These are phyloP conservation scores for Mortierella sp. DNA, from an alignment of 371 early-diverging fungal species.

Conservation along the genomic window DNA sequence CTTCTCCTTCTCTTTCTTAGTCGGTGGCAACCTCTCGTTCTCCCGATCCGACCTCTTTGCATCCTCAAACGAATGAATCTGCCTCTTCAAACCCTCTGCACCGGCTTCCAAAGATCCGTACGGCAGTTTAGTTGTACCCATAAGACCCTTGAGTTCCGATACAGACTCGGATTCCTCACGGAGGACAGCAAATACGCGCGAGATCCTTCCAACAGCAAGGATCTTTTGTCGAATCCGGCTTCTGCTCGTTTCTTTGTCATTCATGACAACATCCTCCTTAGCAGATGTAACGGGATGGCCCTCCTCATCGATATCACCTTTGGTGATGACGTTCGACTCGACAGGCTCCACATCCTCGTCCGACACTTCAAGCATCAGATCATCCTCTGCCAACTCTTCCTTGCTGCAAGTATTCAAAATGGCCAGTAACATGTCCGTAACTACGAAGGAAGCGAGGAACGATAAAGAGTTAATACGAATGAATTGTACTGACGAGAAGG, in stretches of 20 bases:
- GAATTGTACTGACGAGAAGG: too few relatives aligned
- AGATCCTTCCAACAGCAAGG: slow-evolving; percentile 91
- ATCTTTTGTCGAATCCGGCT: slow-evolving; percentile 85
- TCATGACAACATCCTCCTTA: not conserved
- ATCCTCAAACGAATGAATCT: slow-evolving; percentile 92
- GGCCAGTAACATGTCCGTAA: slow-evolving; percentile 94
- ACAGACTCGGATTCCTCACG: slow-evolving; percentile 93
- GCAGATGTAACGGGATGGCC: not conserved
- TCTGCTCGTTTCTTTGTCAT: slow-evolving; percentile 25
- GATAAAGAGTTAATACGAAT: too few relatives aligned
- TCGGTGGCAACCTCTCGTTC: slow-evolving; percentile 94
- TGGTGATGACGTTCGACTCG: slow-evolving; percentile 9
- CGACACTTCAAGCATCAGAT: slow-evolving; percentile 35
- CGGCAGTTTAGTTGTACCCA: slow-evolving; percentile 86
- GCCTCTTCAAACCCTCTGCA: slow-evolving; percentile 90
- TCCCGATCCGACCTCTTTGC: slow-evolving; percentile 89
- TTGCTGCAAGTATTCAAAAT: slow-evolving; percentile 93
- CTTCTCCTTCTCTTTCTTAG: slow-evolving; percentile 64
- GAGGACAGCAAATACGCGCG: slow-evolving; percentile 88
- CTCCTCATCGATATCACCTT: not conserved
- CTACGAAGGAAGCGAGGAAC: slow-evolving; percentile 53
- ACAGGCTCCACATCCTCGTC: slow-evolving; percentile 9
- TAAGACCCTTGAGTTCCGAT: slow-evolving; percentile 89
- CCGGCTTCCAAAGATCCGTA: slow-evolving; percentile 89
- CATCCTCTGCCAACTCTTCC: slow-evolving; percentile 72